These are phyloP conservation scores for Austroboletus olivaceoglutinosus DNA, from an alignment of 1,284 basidiomycete genomes.

Conservation along the genomic window DNA sequence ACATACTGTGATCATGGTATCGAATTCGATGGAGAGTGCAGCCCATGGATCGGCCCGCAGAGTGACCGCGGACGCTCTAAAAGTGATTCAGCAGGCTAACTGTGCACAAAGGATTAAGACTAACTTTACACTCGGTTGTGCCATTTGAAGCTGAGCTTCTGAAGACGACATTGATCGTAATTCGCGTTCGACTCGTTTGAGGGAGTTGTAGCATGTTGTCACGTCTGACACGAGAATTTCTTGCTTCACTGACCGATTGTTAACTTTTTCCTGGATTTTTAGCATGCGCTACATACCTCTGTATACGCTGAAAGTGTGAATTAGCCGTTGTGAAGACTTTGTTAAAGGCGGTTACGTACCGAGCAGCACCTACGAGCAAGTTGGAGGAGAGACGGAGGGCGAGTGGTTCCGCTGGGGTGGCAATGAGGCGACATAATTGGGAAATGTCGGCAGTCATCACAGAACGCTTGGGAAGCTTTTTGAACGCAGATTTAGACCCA, in stretches of 20 bases:
- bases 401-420: conserved; percentile 78
- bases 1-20: conserved; percentile 63
- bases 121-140: conserved; percentile 61
- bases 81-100: not conserved
- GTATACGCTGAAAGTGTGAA: conserved; percentile 56
- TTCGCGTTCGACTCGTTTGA: conserved; percentile 74
- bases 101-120: conserved; percentile 12
- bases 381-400: conserved; percentile 83
- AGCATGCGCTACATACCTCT: conserved; percentile 48
- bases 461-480: conserved; percentile 75
- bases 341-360: conserved; percentile 48
- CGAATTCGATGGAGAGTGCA: conserved; percentile 60
- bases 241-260: conserved; percentile 63
- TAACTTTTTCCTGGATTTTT: not conserved
- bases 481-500: conserved; percentile 81
- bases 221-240: conserved; percentile 79
- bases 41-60: conserved; percentile 53
- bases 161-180: conserved; percentile 43
- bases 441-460: conserved; percentile 79
- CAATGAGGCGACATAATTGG: conserved; percentile 76
- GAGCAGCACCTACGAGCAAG: conserved; percentile 81
- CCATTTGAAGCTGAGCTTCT: conserved; percentile 62
- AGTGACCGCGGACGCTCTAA: conserved; percentile 60
- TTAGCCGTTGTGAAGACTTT: not conserved
- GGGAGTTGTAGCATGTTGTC: conserved; percentile 66